phyloP scores from a whole-genome alignment of 1,139 yeast genomes.

The Geotrichum histeridarum region DNA sequence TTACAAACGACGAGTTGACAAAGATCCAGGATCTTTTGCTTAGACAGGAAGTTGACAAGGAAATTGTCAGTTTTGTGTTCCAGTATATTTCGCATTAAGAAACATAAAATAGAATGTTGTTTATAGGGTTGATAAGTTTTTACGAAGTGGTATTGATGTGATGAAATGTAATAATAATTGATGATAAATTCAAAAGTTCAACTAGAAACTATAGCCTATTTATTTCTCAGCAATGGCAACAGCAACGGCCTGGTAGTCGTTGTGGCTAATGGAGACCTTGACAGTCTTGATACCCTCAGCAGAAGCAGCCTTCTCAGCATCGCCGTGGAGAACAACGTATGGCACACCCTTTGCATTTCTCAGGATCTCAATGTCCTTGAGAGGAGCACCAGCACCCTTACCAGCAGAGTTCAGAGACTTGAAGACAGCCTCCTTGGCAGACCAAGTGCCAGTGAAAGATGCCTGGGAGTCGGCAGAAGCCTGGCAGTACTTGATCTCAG shows the following conservation, averaged over 20 bases:
- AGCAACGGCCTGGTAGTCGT: slow-evolving; percentile 95
- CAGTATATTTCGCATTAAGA: slow-evolving; percentile 79
- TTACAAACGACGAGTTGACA: slow-evolving; percentile 55
- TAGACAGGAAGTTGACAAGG: slow-evolving; percentile 62
- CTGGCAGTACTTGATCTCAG: slow-evolving; percentile 72
- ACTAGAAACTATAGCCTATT: not conserved
- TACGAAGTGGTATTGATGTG: not conserved
- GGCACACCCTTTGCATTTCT: slow-evolving; percentile 82
- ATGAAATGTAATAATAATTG: not conserved
- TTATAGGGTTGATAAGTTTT: not conserved
- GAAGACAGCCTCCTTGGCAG: slow-evolving; percentile 98
- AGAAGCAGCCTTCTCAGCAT: slow-evolving; percentile 69
- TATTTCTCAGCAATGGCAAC: slow-evolving; percentile 74
- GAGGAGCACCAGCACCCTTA: slow-evolving; percentile 91
- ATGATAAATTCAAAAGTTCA: not conserved
- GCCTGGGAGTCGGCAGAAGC: slow-evolving; percentile 68
- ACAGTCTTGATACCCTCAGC: slow-evolving; percentile 65
- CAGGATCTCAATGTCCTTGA: slow-evolving; percentile 81
- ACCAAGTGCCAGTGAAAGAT: slow-evolving; percentile 96
- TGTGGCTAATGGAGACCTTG: slow-evolving; percentile 89
- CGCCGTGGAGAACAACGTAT: slow-evolving; percentile 65
- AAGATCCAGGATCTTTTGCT: slow-evolving; percentile 71
- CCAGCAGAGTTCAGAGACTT: slow-evolving; percentile 87
- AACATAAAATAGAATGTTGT: not conserved
- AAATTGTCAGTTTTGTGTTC: slow-evolving; percentile 79